Evolutionary conservation across 129 eudicot genomes (phyloP).

Genomic region (Escallonia rubra): DNA sequence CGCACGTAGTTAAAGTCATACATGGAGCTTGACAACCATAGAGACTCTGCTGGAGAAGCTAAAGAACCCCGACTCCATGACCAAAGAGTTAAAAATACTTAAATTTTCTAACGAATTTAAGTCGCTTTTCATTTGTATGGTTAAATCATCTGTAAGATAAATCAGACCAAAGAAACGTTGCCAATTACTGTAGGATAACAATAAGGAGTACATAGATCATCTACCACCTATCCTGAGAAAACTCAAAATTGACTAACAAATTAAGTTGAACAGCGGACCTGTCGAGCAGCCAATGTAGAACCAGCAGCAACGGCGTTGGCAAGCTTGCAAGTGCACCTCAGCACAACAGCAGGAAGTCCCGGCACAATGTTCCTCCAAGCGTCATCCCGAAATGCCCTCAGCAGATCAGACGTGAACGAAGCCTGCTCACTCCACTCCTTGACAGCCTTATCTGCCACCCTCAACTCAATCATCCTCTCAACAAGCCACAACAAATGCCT

Average conservation of each 20-base stretch:
- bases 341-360: slow-evolving; percentile 69
- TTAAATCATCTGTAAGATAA: background rate
- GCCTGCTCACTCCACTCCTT: slow-evolving; percentile 85
- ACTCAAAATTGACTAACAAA: background rate
- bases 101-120: background rate
- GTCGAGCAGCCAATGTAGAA: slow-evolving; percentile 60
- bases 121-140: background rate
- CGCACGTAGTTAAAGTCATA: too few relatives aligned
- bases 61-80: too few relatives aligned
- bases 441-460: slow-evolving; percentile 81
- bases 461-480: slow-evolving; percentile 94
- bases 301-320: slow-evolving; percentile 78
- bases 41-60: too few relatives aligned
- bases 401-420: slow-evolving; percentile 66
- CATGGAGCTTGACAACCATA: too few relatives aligned
- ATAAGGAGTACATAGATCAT: too few relatives aligned
- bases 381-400: slow-evolving; percentile 82
- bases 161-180: background rate
- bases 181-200: too few relatives aligned
- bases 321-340: slow-evolving; percentile 69
- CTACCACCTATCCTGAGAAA: too few relatives aligned
- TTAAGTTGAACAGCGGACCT: slow-evolving; percentile 39
- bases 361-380: slow-evolving; percentile 88
- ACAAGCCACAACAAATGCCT: slow-evolving; percentile 89
- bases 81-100: background rate